A percentile compares a stretch with the other conserved stretches of the same genome.
These are phyloP conservation scores for Umbelopsis isabellina DNA, from an alignment of 192 early-diverging fungal genomes.

Conservation along the genomic window DNA sequence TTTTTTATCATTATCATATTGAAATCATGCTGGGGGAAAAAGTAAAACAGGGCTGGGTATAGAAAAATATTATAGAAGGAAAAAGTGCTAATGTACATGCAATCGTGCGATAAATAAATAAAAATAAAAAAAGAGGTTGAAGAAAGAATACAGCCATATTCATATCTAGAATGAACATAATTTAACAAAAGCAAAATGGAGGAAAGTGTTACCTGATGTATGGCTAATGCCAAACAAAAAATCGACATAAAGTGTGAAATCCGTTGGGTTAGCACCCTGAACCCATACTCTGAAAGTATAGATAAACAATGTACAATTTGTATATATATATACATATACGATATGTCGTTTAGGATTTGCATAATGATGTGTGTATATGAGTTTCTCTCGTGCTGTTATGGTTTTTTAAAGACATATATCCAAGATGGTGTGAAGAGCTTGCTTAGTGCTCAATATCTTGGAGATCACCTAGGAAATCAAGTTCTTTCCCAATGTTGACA, in stretches of 20 bases:
- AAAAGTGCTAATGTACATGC: background rate
- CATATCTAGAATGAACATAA: constrained; percentile 19
- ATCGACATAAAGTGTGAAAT: constrained; percentile 2
- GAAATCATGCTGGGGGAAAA: constrained; percentile 14
- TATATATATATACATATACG: no score
- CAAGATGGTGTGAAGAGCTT: background rate
- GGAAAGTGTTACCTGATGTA: no score
- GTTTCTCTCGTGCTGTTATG: background rate
- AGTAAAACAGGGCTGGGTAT: background rate
- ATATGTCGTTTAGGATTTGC: no score
- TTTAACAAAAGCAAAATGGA: background rate
- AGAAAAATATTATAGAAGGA: background rate
- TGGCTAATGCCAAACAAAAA: background rate
- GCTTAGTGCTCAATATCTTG: constrained; percentile 14
- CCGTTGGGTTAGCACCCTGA: background rate
- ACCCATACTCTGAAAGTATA: no score
- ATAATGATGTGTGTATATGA: background rate
- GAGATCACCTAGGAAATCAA: constrained; percentile 24
- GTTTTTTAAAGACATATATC: background rate
- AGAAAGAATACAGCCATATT: constrained; percentile 15
- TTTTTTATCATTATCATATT: constrained; percentile 6
- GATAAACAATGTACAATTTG: no score
- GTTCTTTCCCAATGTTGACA: constrained; percentile 8
- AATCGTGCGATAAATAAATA: background rate
- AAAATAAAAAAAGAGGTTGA: background rate